Evolutionary conservation across 495 filamentous ascomycete species (phyloP).

Genomic region (Podospora pseudopauciseta): DNA sequence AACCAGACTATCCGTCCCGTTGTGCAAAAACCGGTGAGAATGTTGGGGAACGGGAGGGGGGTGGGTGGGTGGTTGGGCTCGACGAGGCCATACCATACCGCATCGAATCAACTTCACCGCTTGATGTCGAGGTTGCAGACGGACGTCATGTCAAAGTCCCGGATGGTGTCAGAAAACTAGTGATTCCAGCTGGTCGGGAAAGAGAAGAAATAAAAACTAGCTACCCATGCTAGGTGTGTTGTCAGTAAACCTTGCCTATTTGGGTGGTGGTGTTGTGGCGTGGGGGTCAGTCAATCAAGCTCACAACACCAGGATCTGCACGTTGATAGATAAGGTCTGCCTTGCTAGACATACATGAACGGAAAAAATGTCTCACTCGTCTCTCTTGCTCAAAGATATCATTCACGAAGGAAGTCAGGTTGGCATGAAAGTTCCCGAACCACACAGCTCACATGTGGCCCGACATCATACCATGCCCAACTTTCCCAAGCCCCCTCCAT

Average conservation of each 20-base stretch:
- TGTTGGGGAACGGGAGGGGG: neutral
- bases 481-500: neutral
- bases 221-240: neutral
- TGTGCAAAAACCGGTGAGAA: too few species aligned
- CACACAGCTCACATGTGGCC: too few species aligned
- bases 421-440: too few species aligned
- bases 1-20: neutral
- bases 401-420: too few species aligned
- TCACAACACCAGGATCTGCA: too few species aligned
- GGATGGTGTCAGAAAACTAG: neutral
- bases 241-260: neutral
- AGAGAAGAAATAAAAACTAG: neutral
- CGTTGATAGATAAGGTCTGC: too few species aligned
- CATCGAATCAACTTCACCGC: neutral
- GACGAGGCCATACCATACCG: neutral
- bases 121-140: neutral
- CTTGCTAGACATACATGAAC: too few species aligned
- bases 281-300: neutral
- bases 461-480: neutral
- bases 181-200: neutral
- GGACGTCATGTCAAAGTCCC: neutral
- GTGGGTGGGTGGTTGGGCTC: neutral
- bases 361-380: too few species aligned
- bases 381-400: too few species aligned
- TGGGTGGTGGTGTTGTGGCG: neutral